phyloP scores from a whole-genome alignment of 345 rosid species.

The Lepidium aucheri region DNA sequence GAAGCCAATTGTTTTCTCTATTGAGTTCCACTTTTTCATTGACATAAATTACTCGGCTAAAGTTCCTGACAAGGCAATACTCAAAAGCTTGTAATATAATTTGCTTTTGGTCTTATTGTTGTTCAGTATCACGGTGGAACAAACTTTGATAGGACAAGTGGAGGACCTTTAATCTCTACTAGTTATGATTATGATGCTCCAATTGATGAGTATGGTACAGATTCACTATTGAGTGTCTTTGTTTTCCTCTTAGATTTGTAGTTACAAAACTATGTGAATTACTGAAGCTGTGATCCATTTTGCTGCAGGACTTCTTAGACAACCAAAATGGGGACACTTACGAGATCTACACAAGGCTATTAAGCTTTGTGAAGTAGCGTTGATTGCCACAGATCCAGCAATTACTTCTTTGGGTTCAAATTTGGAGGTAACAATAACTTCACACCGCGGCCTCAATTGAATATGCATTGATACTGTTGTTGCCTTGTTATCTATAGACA shows the following conservation, averaged over 20 bases:
- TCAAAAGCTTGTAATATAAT: not conserved
- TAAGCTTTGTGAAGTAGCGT: slow-evolving; percentile 75
- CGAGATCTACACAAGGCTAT: slow-evolving; percentile 83
- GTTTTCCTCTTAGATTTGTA: not conserved
- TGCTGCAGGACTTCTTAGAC: slow-evolving; percentile 61
- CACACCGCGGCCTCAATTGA: not conserved
- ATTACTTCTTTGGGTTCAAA: slow-evolving; percentile 60
- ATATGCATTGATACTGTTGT: not conserved
- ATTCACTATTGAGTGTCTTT: not conserved
- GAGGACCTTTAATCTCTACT: slow-evolving; percentile 93
- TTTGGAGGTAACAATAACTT: slow-evolving; percentile 51
- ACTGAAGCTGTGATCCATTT: not conserved
- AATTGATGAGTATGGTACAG: slow-evolving; percentile 85
- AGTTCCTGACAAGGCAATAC: not conserved
- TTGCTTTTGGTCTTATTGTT: slow-evolving; percentile 14
- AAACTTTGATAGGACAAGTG: slow-evolving; percentile 67
- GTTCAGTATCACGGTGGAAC: slow-evolving; percentile 94
- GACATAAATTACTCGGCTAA: not conserved
- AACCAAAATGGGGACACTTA: slow-evolving; percentile 97
- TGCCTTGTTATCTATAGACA: too few relatives aligned
- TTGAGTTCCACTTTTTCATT: not conserved
- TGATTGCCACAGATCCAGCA: slow-evolving; percentile 68
- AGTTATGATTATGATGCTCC: slow-evolving; percentile 98
- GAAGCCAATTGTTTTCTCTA: not conserved
- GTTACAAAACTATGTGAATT: not conserved